Percentiles rank a stretch among this genome's conserved stretches.
Evolutionary conservation across 2,329 filamentous ascomycete species (phyloP).

Genomic region (Cladobotryum mycophilum): DNA sequence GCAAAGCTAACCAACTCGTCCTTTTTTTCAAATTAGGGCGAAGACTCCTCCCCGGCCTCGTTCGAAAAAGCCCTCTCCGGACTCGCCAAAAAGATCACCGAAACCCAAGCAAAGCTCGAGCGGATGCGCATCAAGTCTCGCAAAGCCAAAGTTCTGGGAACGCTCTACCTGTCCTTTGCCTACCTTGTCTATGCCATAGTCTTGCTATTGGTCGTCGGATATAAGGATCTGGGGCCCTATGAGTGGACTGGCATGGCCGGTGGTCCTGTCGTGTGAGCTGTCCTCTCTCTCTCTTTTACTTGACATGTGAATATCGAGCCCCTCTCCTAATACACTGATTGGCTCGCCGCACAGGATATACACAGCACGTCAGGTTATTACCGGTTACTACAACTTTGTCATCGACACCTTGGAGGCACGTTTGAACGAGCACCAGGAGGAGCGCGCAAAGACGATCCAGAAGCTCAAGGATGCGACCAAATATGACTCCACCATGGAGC

Average conservation of each 20-base stretch:
- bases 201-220: conserved; percentile 76
- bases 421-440: conserved; percentile 68
- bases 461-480: conserved; percentile 92
- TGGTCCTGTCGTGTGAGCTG: conserved; percentile 66
- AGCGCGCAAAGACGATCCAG: conserved; percentile 82
- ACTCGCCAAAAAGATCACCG: conserved; percentile 75
- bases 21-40: conserved; percentile 47
- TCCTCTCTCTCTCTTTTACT: background rate
- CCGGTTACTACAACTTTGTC: conserved; percentile 73
- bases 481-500: conserved; percentile 88
- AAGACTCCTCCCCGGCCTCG: conserved; percentile 75
- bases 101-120: conserved; percentile 68
- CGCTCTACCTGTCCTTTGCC: conserved; percentile 81
- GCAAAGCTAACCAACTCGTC: background rate
- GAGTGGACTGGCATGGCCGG: conserved; percentile 77
- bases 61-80: conserved; percentile 88
- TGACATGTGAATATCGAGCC: background rate
- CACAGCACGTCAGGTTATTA: conserved; percentile 57
- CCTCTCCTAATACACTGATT: background rate
- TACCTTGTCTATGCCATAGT: conserved; percentile 85
- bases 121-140: conserved; percentile 64
- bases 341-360: conserved; percentile 64
- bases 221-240: conserved; percentile 64
- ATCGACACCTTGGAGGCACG: conserved; percentile 62
- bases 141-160: conserved; percentile 78